phyloP scores from a whole-genome alignment of 306 rosid genomes.

The Ormosia semicastrata region DNA sequence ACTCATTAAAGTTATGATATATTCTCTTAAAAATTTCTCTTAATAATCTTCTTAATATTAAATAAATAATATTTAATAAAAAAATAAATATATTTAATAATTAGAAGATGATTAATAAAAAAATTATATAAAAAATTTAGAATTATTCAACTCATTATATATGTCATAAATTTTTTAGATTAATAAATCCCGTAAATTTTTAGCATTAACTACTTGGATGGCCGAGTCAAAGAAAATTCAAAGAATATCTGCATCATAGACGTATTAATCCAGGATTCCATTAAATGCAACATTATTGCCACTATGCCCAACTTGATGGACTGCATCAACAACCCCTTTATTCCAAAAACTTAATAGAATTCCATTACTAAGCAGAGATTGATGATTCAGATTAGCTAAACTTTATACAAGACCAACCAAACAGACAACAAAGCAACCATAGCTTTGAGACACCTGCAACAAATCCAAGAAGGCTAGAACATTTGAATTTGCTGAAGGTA shows the following conservation, averaged over 20 bases:
- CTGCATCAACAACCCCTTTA: neutral
- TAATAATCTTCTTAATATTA: no score
- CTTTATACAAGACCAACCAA: neutral
- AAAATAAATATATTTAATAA: no score
- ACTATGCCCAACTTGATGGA: neutral
- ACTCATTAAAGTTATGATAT: no score
- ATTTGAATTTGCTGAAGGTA: neutral
- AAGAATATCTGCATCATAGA: neutral
- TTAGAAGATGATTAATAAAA: no score
- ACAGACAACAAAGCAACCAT: slow-evolving; percentile 22
- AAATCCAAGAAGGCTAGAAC: neutral
- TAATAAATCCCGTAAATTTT: no score
- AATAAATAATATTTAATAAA: no score
- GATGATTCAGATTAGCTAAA: neutral
- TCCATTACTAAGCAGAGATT: neutral
- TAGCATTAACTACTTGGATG: neutral
- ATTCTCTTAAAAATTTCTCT: no score
- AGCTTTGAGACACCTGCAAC: neutral
- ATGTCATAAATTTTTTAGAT: no score
- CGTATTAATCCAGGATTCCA: neutral
- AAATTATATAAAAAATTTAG: no score
- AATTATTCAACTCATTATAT: no score
- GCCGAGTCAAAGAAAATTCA: no score
- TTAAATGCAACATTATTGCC: neutral
- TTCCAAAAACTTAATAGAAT: neutral